Base-by-base conservation (phyloP, 768 basidiomycete species). In the Sporobolomyces pararoseus region DNA sequence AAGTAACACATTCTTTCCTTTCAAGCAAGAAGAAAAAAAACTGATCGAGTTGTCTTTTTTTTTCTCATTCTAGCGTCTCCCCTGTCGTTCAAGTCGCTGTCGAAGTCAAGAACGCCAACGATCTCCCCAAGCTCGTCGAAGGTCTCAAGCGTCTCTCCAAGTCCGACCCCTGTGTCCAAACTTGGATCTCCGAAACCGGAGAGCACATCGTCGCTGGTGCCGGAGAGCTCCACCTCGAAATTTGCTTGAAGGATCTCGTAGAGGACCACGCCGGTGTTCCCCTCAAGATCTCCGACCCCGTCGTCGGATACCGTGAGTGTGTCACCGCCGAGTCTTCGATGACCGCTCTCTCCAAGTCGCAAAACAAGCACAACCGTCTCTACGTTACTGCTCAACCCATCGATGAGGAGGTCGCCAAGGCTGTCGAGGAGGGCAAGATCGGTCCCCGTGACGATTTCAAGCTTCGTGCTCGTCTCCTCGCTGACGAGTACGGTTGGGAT, bases 301-400 rank as follows among this genome's bases (percentile, higher is more conserved):
- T 99, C 80, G 95, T 99, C 76, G 89, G 89, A 59, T 98, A 97
- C 83, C 86, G 92, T 81, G 96, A 98, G 85, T 97, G 96, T 19
- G 94, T 99, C 80, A 91, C 88, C 82, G 82, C 91, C 61, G 93
- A 98, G 82, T 98, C 96, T 9, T 86, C 87, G 59, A 98, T 98
- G 76, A 88, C 91, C 75, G 96, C 96, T 34, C 84, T 99, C 46
- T 98, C 96, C 68, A 99, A 99, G 82, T 98, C 96, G 27, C 96
- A 97, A 83, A 98, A 99, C 86, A 99, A 98, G 85, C 96, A 99
- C 87, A 99, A 99, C 81, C 90, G 96, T 83, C 85, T 99, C 67
- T 99, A 88, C 81, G 86, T 88, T 75, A 93, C 93, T 85, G 96
- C 96, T 44, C 74, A 87, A 83, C 96, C 96, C 44, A 79, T 99